A percentile compares a stretch with the other conserved stretches of the same genome.
Conservation (phyloP, 768 basidiomycete species). For the Lactarius hatsudake region DNA sequence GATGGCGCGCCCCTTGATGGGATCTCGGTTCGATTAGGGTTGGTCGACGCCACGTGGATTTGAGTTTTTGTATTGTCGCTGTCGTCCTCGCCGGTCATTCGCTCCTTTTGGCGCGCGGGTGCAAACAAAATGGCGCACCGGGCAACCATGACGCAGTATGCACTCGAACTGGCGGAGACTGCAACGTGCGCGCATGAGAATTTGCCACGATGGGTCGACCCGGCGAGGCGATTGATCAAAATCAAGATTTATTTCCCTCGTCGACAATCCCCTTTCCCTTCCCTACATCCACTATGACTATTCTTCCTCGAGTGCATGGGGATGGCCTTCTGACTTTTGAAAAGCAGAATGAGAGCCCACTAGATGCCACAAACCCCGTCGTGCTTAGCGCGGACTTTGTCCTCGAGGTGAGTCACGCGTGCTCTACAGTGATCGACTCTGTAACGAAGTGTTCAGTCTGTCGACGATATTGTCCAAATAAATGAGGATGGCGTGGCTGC, state of each 20-base stretch:
- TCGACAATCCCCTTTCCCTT: not conserved
- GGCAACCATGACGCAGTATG: not conserved
- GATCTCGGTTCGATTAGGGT: not conserved
- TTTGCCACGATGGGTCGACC: not conserved
- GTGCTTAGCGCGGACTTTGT: conserved; percentile 26
- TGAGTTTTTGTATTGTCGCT: not conserved
- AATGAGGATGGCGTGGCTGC: conserved; percentile 29
- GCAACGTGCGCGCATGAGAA: not conserved
- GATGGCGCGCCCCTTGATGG: not conserved
- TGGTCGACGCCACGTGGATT: not conserved
- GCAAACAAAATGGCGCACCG: not conserved
- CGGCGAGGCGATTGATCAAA: not conserved
- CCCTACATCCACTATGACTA: conserved; percentile 16
- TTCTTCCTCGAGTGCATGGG: conserved; percentile 14
- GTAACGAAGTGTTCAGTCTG: not conserved
- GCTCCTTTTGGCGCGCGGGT: not conserved
- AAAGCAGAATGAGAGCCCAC: not conserved
- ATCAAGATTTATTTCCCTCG: not conserved
- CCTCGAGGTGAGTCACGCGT: conserved; percentile 19
- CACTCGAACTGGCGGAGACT: not conserved
- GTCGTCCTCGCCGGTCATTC: not conserved
- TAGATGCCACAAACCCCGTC: conserved; percentile 24
- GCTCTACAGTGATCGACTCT: not conserved
- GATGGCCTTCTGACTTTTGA: conserved; percentile 11
- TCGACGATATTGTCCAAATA: conserved; percentile 31